These are phyloP conservation scores for Chrysoporthe deuterocubensis DNA, from an alignment of 2,329 filamentous ascomycete species.

Conservation along the genomic window DNA sequence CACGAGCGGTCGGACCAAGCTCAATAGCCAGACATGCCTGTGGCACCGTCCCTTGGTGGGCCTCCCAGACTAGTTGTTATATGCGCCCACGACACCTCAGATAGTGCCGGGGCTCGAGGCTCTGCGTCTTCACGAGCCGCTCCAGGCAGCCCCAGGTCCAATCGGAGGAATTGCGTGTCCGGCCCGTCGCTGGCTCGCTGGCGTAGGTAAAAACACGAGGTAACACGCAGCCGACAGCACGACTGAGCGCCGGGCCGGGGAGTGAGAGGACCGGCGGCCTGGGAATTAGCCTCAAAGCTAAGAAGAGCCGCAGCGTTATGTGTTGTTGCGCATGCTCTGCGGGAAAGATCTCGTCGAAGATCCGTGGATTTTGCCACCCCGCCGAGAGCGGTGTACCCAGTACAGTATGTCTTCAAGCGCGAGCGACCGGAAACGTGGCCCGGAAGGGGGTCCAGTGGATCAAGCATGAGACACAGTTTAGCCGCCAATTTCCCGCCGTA, in stretches of 20 bases:
- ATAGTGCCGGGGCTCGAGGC: neutral
- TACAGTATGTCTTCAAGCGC: neutral
- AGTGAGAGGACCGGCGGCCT: slow-evolving; percentile 2
- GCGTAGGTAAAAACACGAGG: neutral
- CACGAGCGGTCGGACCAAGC: neutral
- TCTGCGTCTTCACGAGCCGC: neutral
- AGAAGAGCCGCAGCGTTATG: slow-evolving; percentile 1
- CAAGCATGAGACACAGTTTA: slow-evolving; percentile 6
- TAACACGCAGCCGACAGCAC: neutral
- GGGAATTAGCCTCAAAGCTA: slow-evolving; percentile 7
- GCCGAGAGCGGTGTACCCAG: neutral
- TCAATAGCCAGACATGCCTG: neutral
- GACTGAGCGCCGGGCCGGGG: neutral
- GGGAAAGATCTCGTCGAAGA: neutral
- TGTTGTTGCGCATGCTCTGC: neutral
- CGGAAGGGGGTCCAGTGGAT: neutral
- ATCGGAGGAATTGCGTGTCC: slow-evolving; percentile 12
- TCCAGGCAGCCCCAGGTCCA: neutral
- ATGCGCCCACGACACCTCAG: neutral
- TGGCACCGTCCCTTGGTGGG: neutral
- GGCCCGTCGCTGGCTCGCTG: slow-evolving; percentile 6
- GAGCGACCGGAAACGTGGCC: slow-evolving; percentile 8
- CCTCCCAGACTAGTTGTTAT: neutral
- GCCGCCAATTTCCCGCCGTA: slow-evolving; percentile 6
- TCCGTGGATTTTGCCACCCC: neutral